Evolutionary conservation across 345 rosid genomes (phyloP), one percentile per base, ranked within the genome.

Genomic region (Populus simonii): DNA sequence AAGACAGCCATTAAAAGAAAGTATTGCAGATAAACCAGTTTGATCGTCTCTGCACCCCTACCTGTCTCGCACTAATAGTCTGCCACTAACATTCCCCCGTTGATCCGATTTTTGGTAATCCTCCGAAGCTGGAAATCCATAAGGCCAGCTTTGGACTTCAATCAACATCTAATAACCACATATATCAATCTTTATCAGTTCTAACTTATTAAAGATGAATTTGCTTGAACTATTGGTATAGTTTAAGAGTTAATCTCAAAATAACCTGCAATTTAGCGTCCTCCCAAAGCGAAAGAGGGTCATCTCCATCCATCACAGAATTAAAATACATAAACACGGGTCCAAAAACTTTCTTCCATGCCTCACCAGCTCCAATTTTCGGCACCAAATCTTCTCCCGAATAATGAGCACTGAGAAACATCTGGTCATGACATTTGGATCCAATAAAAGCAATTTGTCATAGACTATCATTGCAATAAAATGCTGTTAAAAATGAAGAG

Each of bases 131-230:
- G 84, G 84, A 45, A 81, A 81, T 35, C 55, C 33, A 12, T 81
- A 81, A 1, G 84, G 84, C 84, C 84, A 81, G 66, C 84, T 73
- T 62, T 73, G 78, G 33, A 49, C 75, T 70, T 81, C 81, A 33
- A 74, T 70, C 74, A 74, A 23, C 81, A 36, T 70, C 84, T 81
- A 45, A 63, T 31, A 6, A 55, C 16, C 12, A 12, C 18, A 33
- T 6, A 8, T 36, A 62, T 15, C 31, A 36, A 11, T 22, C 43
- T 20, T 12, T 22, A 9, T 47, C 35, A 33, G 11, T 13, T 25
- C 29, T 23, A 20, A 6, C 23, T 66, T 11, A 8, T 66, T 23
- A 31, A 45, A 43, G 47, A 70, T 8, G 7, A 7, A 11, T 71
- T 71, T 17, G 22, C 11, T 16, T 62, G 15, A 36, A 13, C 22